phyloP scores from a whole-genome alignment of 2,329 filamentous ascomycete species.

The Byssothecium circinans region DNA sequence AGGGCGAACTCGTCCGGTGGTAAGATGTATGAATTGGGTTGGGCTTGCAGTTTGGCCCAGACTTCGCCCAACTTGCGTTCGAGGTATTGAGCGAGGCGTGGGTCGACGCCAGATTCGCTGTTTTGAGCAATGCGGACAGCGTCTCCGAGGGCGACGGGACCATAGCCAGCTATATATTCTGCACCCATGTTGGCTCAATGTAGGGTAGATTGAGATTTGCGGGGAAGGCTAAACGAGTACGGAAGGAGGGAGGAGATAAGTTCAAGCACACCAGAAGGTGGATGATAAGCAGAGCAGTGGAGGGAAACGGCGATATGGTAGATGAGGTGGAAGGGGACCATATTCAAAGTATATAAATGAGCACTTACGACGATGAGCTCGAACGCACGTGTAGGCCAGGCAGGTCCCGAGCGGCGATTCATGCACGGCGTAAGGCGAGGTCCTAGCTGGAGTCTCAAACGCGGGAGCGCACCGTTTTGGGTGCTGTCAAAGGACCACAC shows the following conservation, averaged over 20 bases:
- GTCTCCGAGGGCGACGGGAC: conserved; percentile 53
- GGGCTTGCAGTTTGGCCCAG: conserved; percentile 66
- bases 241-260: conserved; percentile 21
- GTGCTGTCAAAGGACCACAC: conserved; percentile 36
- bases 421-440: conserved; percentile 40
- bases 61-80: conserved; percentile 61
- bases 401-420: conserved; percentile 37
- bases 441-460: conserved; percentile 44
- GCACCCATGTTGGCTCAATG: conserved; percentile 43
- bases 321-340: conserved; percentile 26
- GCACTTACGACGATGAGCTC: conserved; percentile 30
- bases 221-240: conserved; percentile 28
- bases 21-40: conserved; percentile 73
- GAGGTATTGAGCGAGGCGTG: conserved; percentile 64
- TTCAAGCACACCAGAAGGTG: conserved; percentile 6
- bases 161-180: conserved; percentile 44
- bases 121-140: conserved; percentile 78
- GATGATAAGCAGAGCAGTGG: conserved; percentile 8
- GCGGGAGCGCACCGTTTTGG: conserved; percentile 44
- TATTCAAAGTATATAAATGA: conserved; percentile 35
- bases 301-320: conserved; percentile 14
- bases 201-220: conserved; percentile 24
- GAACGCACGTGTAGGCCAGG: conserved; percentile 40
- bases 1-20: conserved; percentile 77
- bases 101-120: conserved; percentile 67